Base-by-base conservation (phyloP, 1,284 basidiomycete genomes). In the Cystobasidiaceae sp. region DNA sequence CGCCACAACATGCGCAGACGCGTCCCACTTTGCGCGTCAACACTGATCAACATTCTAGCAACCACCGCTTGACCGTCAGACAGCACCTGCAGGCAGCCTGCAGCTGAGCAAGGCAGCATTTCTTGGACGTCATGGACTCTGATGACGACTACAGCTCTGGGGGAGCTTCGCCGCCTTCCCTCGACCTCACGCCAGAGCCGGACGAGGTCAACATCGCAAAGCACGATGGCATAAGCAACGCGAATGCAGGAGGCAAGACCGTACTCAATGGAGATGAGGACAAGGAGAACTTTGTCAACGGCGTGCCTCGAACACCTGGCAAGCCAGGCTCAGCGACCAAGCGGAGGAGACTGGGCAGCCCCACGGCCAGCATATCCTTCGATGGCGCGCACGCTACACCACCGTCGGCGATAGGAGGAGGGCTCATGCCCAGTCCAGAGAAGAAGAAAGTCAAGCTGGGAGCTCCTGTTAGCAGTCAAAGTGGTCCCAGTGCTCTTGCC, bases 331-430 rank as follows among this genome's bases (percentile, higher is more conserved):
- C 61, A 15, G 52, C 51, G 15, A 23, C 30, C 21, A 64, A 64
- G 45, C 11, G 61, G 49, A 51, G 61, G 3, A 55, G 52, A 45
- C 33, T 64, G 23, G 61, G 51, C 8, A 64, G 61, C 25, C 61
- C 61, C 3, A 51, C 49, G 27, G 51, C 61, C 33, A 64, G 61
- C 52, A 64, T 64, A 13, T 64, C 61, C 33, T 64, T 56, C 34
- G 61, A 64, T 56, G 61, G 61, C 11, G 61, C 61, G 17, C 61
- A 64, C 56, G 61, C 61, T 39, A 64, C 61, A 28, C 61, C 61
- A n/a, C 61, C 61, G 9, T 54, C 49, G 30, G 61, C 61, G 25
- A 64, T 64, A 21, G 61, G 61, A 49, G 61, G 61, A 33, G 61
- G 61, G 11, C 52, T 64, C 32, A 64, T 64, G 61, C 61, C 61